phyloP scores from a whole-genome alignment of 2,329 filamentous ascomycete species.

The Hymenoscyphus repandus region DNA sequence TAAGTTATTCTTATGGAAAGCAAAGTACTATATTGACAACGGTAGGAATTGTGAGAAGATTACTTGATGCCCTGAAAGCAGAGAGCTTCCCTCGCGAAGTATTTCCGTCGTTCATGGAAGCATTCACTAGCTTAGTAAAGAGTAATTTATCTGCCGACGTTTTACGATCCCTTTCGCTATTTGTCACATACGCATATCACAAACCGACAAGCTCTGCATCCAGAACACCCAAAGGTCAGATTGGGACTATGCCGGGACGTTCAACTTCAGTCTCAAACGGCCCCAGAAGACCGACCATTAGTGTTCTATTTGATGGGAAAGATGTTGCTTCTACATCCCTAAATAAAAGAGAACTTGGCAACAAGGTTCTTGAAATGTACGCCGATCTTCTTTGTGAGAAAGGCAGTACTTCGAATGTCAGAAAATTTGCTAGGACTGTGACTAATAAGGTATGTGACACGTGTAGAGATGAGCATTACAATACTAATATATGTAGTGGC shows the following conservation, averaged over 20 bases:
- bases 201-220: slow-evolving; percentile 41
- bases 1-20: slow-evolving; percentile 42
- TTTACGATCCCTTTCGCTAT: slow-evolving; percentile 80
- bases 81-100: slow-evolving; percentile 70
- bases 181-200: slow-evolving; percentile 89
- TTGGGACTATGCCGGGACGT: slow-evolving; percentile 36
- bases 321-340: slow-evolving; percentile 37
- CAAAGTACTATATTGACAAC: slow-evolving; percentile 19
- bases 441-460: slow-evolving; percentile 72
- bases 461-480: slow-evolving; percentile 2
- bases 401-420: slow-evolving; percentile 62
- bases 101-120: slow-evolving; percentile 69
- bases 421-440: slow-evolving; percentile 88
- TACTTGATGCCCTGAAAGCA: slow-evolving; percentile 85
- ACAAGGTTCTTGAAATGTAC: slow-evolving; percentile 72
- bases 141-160: slow-evolving; percentile 80
- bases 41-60: slow-evolving; percentile 78
- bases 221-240: slow-evolving; percentile 46
- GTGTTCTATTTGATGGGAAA: slow-evolving; percentile 24
- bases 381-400: slow-evolving; percentile 71
- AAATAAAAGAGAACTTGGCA: slow-evolving; percentile 66
- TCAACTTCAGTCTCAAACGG: slow-evolving; percentile 30
- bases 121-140: slow-evolving; percentile 74
- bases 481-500: slow-evolving; percentile 58
- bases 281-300: slow-evolving; percentile 27